Percentiles rank a stretch among this genome's conserved stretches.
These are phyloP conservation scores for Ramaria sp. DNA, from an alignment of 768 basidiomycete genomes.

Conservation along the genomic window DNA sequence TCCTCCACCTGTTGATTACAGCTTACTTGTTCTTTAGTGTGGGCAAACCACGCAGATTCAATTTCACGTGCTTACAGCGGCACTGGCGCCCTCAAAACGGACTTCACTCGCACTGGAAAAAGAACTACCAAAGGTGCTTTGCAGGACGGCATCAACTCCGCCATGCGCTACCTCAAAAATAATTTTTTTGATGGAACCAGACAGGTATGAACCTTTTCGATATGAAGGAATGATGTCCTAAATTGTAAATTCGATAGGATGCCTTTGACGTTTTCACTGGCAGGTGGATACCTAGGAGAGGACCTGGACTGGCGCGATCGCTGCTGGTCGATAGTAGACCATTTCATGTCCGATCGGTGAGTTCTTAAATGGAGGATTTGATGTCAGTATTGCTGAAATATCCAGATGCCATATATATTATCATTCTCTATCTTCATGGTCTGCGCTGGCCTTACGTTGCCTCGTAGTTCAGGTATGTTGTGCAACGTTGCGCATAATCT, in stretches of 20 bases:
- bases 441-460: conserved; percentile 73
- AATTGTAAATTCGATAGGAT: conserved; percentile 42
- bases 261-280: conserved; percentile 93
- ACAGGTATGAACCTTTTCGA: conserved; percentile 39
- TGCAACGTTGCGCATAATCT: not conserved
- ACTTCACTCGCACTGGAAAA: conserved; percentile 90
- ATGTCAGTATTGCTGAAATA: not conserved
- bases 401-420: conserved; percentile 73
- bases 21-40: conserved; percentile 45
- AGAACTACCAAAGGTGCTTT: conserved; percentile 70
- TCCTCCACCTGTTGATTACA: conserved; percentile 6
- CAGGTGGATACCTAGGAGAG: conserved; percentile 74
- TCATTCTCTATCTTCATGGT: conserved; percentile 84
- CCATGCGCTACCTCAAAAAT: conserved; percentile 84
- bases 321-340: conserved; percentile 72
- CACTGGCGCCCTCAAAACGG: conserved; percentile 91
- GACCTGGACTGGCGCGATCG: conserved; percentile 36
- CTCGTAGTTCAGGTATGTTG: conserved; percentile 72
- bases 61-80: conserved; percentile 90
- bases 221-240: not conserved
- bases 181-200: conserved; percentile 93
- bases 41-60: conserved; percentile 93
- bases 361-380: conserved; percentile 15
- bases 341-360: conserved; percentile 72
- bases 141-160: conserved; percentile 80